phyloP scores from a whole-genome alignment of 2,329 filamentous ascomycete genomes.

The Venturia effusa region DNA sequence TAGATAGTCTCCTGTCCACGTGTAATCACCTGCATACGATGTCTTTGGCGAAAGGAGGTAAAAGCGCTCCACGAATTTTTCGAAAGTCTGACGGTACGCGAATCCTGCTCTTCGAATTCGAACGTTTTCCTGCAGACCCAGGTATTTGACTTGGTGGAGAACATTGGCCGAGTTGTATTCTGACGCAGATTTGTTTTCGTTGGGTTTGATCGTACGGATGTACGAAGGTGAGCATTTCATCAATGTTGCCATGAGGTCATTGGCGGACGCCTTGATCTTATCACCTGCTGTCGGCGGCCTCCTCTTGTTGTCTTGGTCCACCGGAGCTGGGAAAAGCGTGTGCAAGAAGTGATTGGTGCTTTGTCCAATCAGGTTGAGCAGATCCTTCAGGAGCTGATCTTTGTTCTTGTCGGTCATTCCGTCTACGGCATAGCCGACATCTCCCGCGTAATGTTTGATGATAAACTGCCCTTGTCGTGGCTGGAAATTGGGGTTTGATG shows the following conservation, averaged over 20 bases:
- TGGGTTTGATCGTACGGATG: conserved; percentile 97
- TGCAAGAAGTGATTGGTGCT: conserved; percentile 83
- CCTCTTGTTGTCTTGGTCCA: conserved; percentile 91
- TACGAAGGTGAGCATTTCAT: conserved; percentile 98
- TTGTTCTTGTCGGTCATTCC: conserved; percentile 99
- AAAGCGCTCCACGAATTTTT: conserved; percentile 96
- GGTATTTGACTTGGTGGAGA: conserved; percentile 95
- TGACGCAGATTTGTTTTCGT: conserved; percentile 92
- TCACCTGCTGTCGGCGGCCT: conserved; percentile 91
- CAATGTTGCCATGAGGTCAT: conserved; percentile 84
- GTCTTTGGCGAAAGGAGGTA: conserved; percentile 90
- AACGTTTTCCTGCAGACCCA: conserved; percentile 98
- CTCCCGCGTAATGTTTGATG: conserved; percentile 96
- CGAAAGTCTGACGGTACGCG: conserved; percentile 91
- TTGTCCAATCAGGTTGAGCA: conserved; percentile 74
- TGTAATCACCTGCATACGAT: conserved; percentile 94
- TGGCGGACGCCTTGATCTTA: conserved; percentile 89
- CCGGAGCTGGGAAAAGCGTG: conserved; percentile 78
- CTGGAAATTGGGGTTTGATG: conserved; percentile 77
- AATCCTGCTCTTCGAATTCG: conserved; percentile 93
- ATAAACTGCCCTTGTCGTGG: conserved; percentile 93
- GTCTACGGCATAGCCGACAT: conserved; percentile 87
- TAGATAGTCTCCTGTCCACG: conserved; percentile 81
- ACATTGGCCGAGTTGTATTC: conserved; percentile 92
- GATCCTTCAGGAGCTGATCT: conserved; percentile 88